A percentile compares a stretch with the other conserved stretches of the same genome.
Evolutionary conservation across 2,329 filamentous ascomycete species (phyloP).

Genomic region (Diaporthe vexans): DNA sequence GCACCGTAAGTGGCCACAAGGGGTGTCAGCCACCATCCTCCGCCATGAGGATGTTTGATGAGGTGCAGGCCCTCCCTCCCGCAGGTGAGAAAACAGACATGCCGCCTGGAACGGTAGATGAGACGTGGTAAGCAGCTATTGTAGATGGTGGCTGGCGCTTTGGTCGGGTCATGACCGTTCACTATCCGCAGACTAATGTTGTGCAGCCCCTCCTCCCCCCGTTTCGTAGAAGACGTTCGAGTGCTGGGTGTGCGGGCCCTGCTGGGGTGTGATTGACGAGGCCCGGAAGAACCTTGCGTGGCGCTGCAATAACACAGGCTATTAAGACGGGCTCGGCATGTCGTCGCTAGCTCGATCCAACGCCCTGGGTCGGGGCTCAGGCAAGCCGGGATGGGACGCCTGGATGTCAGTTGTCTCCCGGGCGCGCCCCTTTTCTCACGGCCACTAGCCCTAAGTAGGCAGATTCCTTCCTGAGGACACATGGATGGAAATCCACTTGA

Average conservation of each 20-base stretch:
- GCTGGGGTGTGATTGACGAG: constrained; percentile 31
- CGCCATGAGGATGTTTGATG: constrained; percentile 7
- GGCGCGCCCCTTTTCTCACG: constrained; percentile 11
- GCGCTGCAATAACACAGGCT: constrained; percentile 36
- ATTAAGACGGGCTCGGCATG: constrained; percentile 44
- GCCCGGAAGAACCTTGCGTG: constrained; percentile 28
- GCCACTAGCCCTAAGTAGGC: constrained; percentile 25
- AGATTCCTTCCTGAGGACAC: constrained; percentile 17
- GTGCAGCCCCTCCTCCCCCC: background rate
- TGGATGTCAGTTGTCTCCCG: constrained; percentile 22
- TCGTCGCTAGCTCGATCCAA: constrained; percentile 43
- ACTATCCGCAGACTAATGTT: constrained; percentile 2
- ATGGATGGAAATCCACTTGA: constrained; percentile 25
- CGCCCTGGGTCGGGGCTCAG: constrained; percentile 41
- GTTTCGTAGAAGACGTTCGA: constrained; percentile 6
- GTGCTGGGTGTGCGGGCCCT: constrained; percentile 26
- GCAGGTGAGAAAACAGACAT: background rate
- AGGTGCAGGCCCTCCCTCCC: background rate
- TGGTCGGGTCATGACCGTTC: constrained; percentile 6
- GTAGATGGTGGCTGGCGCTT: constrained; percentile 22
- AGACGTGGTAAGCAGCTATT: background rate
- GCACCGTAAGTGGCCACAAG: constrained; percentile 16
- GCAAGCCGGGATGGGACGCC: constrained; percentile 35
- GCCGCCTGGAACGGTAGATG: constrained; percentile 7
- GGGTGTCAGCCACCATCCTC: constrained; percentile 15